Evolutionary conservation across 208 protist genomes (phyloP).

Genomic region (Cochliopodium minus): DNA sequence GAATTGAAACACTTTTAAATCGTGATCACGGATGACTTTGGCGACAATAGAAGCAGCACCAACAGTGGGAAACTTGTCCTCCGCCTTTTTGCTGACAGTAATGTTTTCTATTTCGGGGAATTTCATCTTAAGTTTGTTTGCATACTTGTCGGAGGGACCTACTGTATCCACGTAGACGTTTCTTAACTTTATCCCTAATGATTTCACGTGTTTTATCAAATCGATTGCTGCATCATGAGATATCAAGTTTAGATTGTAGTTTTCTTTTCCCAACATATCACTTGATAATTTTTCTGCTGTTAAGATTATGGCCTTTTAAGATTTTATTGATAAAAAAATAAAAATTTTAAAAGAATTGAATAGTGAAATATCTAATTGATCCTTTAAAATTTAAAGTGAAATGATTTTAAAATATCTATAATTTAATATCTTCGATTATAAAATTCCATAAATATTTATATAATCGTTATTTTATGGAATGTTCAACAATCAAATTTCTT

Average conservation of each 20-base stretch:
- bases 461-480: too few species aligned
- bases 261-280: constrained; percentile 22
- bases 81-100: constrained; percentile 62
- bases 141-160: constrained; percentile 54
- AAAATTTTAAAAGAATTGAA: not conserved
- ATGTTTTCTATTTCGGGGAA: constrained; percentile 58
- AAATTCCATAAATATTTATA: too few species aligned
- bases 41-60: constrained; percentile 71
- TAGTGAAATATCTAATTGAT: too few species aligned
- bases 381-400: too few species aligned
- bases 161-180: constrained; percentile 77
- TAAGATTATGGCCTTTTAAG: constrained; percentile 48
- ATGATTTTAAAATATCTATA: too few species aligned
- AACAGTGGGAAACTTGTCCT: constrained; percentile 64
- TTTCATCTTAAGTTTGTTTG: constrained; percentile 37
- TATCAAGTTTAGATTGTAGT: constrained; percentile 58
- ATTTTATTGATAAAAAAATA: too few species aligned
- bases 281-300: not conserved
- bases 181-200: constrained; percentile 30
- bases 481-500: too few species aligned
- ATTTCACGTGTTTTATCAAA: constrained; percentile 41
- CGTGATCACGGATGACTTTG: constrained; percentile 35
- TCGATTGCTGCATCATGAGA: constrained; percentile 56
- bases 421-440: too few species aligned
- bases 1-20: not conserved